A percentile compares a stretch with the other conserved stretches of the same genome.
Conservation (phyloP, 73 alveolate genomes). For the Breviolum minutum region DNA sequence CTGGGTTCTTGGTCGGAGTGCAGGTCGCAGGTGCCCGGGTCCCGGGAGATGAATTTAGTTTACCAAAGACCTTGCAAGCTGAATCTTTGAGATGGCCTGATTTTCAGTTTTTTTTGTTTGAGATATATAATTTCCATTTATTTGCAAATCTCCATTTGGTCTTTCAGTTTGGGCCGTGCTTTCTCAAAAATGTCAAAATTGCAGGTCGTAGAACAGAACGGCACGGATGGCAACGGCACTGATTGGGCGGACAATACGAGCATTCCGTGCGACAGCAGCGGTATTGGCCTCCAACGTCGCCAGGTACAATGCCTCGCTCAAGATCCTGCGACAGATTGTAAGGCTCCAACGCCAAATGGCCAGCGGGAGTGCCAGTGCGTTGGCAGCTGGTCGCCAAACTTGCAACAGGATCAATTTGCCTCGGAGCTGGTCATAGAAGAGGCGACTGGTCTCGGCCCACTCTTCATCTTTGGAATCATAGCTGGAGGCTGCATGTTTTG, state of each 20-base stretch:
- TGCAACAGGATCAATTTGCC: too few relatives aligned
- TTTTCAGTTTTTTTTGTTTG: not conserved
- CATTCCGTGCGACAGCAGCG: conserved; percentile 22
- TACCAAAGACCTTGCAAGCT: not conserved
- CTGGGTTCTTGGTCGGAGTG: conserved; percentile 53
- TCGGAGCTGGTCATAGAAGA: too few relatives aligned
- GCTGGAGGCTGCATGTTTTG: conserved; percentile 48
- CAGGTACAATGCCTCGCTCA: conserved; percentile 31
- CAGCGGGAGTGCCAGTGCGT: conserved; percentile 44
- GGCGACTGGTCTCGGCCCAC: too few relatives aligned
- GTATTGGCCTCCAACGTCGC: conserved; percentile 18
- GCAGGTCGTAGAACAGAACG: conserved; percentile 3
- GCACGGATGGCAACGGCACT: not conserved
- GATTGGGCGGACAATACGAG: not conserved
- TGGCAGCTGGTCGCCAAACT: not conserved
- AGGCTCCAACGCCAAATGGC: not conserved
- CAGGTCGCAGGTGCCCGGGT: conserved; percentile 19
- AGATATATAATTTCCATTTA: not conserved
- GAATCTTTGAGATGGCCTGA: not conserved
- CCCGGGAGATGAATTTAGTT: not conserved
- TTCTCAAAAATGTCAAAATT: not conserved
- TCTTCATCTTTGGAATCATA: not conserved
- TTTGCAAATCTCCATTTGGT: not conserved
- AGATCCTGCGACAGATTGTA: conserved; percentile 29
- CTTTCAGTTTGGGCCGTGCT: not conserved